Percentiles rank a stretch among this genome's conserved stretches.
Evolutionary conservation across 148 eudicot genomes (phyloP).

Genomic region (Spergularia bocconei): DNA sequence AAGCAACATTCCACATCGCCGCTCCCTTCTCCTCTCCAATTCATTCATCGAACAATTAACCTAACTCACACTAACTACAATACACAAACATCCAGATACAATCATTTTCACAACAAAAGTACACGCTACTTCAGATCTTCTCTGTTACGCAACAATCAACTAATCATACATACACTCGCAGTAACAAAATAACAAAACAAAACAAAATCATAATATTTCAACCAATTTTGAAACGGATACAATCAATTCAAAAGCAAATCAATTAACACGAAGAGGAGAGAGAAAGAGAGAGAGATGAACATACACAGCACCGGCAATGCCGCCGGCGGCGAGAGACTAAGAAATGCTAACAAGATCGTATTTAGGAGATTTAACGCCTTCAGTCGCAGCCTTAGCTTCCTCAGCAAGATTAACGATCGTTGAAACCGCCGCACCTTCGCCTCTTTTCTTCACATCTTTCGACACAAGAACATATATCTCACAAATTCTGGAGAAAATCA

Average conservation of each 20-base stretch:
- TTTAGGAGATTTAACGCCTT: constrained; percentile 61
- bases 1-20: too few relatives aligned
- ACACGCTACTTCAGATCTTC: too few relatives aligned
- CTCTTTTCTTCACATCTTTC: constrained; percentile 70
- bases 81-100: too few relatives aligned
- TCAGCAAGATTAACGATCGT: constrained; percentile 78
- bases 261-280: neutral
- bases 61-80: too few relatives aligned
- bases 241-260: neutral
- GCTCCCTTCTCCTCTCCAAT: too few relatives aligned
- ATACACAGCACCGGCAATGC: constrained; percentile 82
- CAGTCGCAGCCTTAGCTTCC: constrained; percentile 71
- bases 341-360: constrained; percentile 44
- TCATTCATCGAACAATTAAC: too few relatives aligned
- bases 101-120: too few relatives aligned
- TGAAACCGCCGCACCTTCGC: constrained; percentile 51
- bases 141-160: too few relatives aligned
- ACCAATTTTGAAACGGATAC: neutral
- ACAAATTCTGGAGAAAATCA: neutral
- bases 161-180: too few relatives aligned
- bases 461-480: constrained; percentile 52
- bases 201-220: neutral
- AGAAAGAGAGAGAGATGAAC: constrained; percentile 21
- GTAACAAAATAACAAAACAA: too few relatives aligned
- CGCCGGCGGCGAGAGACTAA: constrained; percentile 83